Conservation (phyloP, 192 early-diverging fungal genomes). For the Mortierella claussenii region DNA sequence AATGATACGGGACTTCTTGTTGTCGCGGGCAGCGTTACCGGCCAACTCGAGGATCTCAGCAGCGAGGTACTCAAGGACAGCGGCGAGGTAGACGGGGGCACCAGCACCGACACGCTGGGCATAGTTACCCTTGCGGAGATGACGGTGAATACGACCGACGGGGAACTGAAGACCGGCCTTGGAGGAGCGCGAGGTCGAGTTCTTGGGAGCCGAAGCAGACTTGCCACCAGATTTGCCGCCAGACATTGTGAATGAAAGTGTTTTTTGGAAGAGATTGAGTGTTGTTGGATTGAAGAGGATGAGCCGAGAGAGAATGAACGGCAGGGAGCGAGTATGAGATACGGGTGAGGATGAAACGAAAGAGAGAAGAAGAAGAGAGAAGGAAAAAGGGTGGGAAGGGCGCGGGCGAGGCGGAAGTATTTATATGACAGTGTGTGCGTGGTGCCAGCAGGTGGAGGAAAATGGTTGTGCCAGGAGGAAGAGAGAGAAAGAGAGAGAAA, state of each 20-base stretch:
- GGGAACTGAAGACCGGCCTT: slow-evolving; percentile 97
- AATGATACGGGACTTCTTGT: slow-evolving; percentile 96
- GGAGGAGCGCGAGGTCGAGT: slow-evolving; percentile 75
- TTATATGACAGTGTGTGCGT: no score
- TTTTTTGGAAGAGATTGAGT: slow-evolving; percentile 3
- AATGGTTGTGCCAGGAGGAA: no score
- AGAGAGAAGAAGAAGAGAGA: slow-evolving; percentile 1
- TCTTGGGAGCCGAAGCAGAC: slow-evolving; percentile 72
- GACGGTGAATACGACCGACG: slow-evolving; percentile 96
- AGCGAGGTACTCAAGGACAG: slow-evolving; percentile 94
- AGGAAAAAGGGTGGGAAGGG: background rate
- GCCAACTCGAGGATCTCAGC: slow-evolving; percentile 98
- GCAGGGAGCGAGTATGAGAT: background rate
- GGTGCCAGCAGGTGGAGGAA: no score
- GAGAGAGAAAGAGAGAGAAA: no score
- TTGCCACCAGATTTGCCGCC: slow-evolving; percentile 82
- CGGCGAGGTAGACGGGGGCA: slow-evolving; percentile 95
- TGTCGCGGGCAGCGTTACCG: slow-evolving; percentile 94
- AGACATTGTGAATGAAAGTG: slow-evolving; percentile 61
- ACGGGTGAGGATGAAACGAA: background rate
- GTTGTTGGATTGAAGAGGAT: background rate
- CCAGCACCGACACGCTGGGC: slow-evolving; percentile 92
- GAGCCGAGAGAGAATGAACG: slow-evolving; percentile 8
- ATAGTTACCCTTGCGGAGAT: slow-evolving; percentile 94
- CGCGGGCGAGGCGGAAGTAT: slow-evolving; percentile 3